Evolutionary conservation across 257 asterid species (phyloP).

Genomic region (Penstemon newberryi): DNA sequence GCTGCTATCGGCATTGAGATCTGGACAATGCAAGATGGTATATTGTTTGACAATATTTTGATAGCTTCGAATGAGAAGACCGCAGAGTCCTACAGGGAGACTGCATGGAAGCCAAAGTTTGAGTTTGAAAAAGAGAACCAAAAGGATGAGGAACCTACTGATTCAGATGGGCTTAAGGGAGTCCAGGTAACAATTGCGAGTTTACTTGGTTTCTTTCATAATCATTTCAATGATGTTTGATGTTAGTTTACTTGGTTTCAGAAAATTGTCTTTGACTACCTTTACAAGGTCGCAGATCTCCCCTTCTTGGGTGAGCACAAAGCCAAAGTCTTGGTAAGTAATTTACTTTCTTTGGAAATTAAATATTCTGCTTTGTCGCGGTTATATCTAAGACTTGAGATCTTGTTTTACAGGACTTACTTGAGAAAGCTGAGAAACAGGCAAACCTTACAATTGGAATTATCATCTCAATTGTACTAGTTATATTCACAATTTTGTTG

Average conservation of each 20-base stretch:
- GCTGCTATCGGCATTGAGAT: constrained; percentile 97
- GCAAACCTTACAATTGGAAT: constrained; percentile 77
- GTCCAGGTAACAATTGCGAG: constrained; percentile 51
- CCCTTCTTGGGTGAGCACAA: constrained; percentile 87
- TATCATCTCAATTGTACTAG: constrained; percentile 45
- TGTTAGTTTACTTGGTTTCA: constrained; percentile 34
- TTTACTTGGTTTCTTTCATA: not conserved
- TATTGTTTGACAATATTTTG: constrained; percentile 84
- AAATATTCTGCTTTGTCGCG: not conserved
- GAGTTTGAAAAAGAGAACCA: constrained; percentile 76
- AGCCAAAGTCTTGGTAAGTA: constrained; percentile 66
- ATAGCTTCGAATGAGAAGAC: constrained; percentile 60
- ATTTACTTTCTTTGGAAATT: not conserved
- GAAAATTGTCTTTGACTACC: constrained; percentile 75
- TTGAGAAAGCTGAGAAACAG: constrained; percentile 84
- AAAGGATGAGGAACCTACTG: constrained; percentile 61
- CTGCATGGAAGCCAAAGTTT: constrained; percentile 82
- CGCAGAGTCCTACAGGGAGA: constrained; percentile 67
- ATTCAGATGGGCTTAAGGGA: constrained; percentile 73
- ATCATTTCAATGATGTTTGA: not conserved
- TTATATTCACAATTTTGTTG: constrained; percentile 56
- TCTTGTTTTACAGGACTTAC: constrained; percentile 57
- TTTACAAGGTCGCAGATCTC: constrained; percentile 80
- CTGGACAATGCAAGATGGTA: constrained; percentile 98
- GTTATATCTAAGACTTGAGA: constrained; percentile 10